Evolutionary conservation across 2,329 filamentous ascomycete genomes (phyloP).

Genomic region (Alternaria brassicae): DNA sequence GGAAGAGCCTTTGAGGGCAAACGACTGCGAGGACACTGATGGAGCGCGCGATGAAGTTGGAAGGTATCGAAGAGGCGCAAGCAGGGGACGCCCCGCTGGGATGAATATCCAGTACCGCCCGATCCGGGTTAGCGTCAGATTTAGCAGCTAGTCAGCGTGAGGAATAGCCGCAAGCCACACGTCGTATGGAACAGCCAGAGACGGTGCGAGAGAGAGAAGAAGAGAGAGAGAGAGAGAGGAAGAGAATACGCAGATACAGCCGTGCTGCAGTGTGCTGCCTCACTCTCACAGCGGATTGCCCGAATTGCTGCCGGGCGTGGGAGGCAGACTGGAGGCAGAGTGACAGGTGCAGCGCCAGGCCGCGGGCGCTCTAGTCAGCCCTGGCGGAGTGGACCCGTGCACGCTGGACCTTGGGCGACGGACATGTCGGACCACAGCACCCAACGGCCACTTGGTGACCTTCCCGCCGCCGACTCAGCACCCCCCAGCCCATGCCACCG

Average conservation of each 20-base stretch:
- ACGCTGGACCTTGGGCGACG: not conserved
- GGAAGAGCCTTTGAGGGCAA: not conserved
- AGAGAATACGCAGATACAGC: not conserved
- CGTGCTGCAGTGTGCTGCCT: constrained; percentile 1
- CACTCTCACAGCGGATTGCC: not conserved
- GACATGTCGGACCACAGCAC: not conserved
- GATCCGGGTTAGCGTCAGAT: not conserved
- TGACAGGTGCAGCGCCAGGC: not conserved
- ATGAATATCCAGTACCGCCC: constrained; percentile 5
- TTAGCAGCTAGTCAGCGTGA: constrained; percentile 3
- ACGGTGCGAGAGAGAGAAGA: not conserved
- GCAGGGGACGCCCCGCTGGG: constrained; percentile 12
- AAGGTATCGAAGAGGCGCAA: constrained; percentile 8
- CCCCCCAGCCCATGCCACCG: not conserved
- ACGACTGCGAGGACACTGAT: constrained; percentile 1
- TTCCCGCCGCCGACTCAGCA: not conserved
- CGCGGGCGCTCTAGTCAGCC: not conserved
- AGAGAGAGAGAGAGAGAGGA: no score
- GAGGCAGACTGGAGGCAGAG: not conserved
- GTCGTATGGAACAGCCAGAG: not conserved
- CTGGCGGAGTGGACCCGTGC: not conserved
- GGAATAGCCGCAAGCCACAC: constrained; percentile 1
- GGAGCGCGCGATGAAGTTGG: constrained; percentile 9
- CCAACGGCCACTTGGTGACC: constrained; percentile 2
- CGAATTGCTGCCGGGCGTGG: constrained; percentile 1